phyloP scores from a whole-genome alignment of 139 green algal species.

The Ettlia oleoabundans region DNA sequence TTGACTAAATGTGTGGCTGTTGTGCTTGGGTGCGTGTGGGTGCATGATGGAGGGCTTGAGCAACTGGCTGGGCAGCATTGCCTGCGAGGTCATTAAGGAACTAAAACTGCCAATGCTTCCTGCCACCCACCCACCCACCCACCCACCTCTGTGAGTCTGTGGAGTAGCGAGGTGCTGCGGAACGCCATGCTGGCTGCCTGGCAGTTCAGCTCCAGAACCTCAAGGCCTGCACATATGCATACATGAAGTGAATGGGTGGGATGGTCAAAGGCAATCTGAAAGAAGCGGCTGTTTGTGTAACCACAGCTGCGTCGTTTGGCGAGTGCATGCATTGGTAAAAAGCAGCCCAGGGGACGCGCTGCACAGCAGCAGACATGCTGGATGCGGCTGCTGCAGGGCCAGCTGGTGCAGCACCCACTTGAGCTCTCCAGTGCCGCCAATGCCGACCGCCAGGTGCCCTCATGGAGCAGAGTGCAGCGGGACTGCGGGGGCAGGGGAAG shows the following conservation, averaged over 20 bases:
- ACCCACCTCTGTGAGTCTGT: constrained; percentile 17
- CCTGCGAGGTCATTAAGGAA: too few relatives aligned
- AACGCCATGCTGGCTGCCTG: constrained; percentile 26
- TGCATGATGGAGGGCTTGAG: too few relatives aligned
- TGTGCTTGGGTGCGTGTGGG: not conserved
- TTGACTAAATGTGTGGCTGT: too few relatives aligned
- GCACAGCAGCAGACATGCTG: too few relatives aligned
- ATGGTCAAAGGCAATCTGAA: not conserved
- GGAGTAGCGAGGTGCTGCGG: constrained; percentile 6
- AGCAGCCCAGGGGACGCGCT: not conserved
- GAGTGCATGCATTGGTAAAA: too few relatives aligned
- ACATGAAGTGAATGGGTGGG: not conserved
- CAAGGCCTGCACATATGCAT: constrained; percentile 2
- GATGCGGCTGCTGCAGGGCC: too few relatives aligned
- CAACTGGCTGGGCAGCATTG: too few relatives aligned
- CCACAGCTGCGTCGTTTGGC: too few relatives aligned
- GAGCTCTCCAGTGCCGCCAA: constrained; percentile 9
- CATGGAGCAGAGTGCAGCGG: constrained; percentile 17
- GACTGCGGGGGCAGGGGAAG: not conserved
- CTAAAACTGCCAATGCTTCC: too few relatives aligned
- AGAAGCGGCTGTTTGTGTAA: too few relatives aligned
- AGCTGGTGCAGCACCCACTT: not conserved
- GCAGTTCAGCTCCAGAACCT: constrained; percentile 37
- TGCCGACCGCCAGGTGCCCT: constrained; percentile 13
- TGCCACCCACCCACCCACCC: too few relatives aligned